Base-by-base conservation (phyloP, 805 yeast genomes). In the Candida pseudoglaebosa region DNA sequence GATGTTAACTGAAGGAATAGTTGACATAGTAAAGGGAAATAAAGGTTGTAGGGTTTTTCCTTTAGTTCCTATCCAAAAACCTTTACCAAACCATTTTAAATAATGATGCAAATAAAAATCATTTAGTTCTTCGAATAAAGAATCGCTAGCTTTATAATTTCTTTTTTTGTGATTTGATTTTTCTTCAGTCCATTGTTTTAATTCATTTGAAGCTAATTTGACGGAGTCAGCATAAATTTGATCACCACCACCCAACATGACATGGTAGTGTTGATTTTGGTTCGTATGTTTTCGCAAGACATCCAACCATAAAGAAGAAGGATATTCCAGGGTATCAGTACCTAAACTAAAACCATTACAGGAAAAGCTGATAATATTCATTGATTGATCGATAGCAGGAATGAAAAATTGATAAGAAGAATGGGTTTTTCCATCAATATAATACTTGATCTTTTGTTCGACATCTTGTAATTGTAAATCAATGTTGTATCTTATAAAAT, bases 191-290 rank as follows among this genome's bases (percentile, higher is more conserved):
- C 97, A 89, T 21, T 75, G 57, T 43, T 71, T 57, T 48, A 84
- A 76, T 21, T 67, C 61, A 34, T 71, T 53, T 12, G 82, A 77
- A 15, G 76, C 68, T 15, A 71, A 47, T 57, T 83, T 84, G 48
- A 91, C 79, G 1, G 87, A 71, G 61, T 91, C 99, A 37, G 90
- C 80, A 58, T 91, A 91, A 36, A 91, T 74, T 63, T 91, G 99
- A 62, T 91, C 99, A 22, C 99, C 99, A 37, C 98, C 98, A 20
- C 98, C 98, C 20, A 93, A 67, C 95, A 91, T 90, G 4, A 88
- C 97, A 58, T 91, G 96, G 61, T 87, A 87, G 28, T 75, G 77
- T 28, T 71, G 66, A 5, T 59, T 49, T 13, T 66, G 58, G 15
- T 30, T 12, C 7, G 34, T 20, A 54, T 91, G 96, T 43, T 78